Evolutionary conservation across 176 grass and related monocot species (phyloP).

Genomic region (Bromus sterilis): DNA sequence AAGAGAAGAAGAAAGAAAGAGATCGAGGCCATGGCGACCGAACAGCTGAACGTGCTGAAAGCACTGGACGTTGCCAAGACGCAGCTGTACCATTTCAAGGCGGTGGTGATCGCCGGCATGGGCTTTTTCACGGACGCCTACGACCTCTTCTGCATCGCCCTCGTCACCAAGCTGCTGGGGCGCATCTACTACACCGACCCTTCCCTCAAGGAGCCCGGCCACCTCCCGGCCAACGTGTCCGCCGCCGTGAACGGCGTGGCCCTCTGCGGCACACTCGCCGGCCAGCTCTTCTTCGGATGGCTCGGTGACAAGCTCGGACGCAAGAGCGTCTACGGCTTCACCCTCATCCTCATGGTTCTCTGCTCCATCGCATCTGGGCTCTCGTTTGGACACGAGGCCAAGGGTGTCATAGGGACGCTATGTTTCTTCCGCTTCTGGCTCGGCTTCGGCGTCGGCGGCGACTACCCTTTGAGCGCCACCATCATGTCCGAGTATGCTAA

Average conservation of each 20-base stretch:
- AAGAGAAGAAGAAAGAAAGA: neutral
- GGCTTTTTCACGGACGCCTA: constrained; percentile 90
- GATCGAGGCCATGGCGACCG: constrained; percentile 27
- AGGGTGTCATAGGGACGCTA: constrained; percentile 36
- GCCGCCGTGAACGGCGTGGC: constrained; percentile 56
- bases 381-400: constrained; percentile 39
- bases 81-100: constrained; percentile 72
- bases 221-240: neutral
- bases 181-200: constrained; percentile 72
- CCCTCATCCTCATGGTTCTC: constrained; percentile 61
- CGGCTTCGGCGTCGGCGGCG: constrained; percentile 73
- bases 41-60: constrained; percentile 54
- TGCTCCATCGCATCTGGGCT: constrained; percentile 54
- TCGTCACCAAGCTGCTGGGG: constrained; percentile 60
- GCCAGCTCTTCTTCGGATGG: constrained; percentile 78
- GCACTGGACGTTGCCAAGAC: constrained; percentile 63
- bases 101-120: constrained; percentile 75
- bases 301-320: constrained; percentile 56
- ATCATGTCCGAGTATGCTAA: constrained; percentile 85
- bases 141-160: constrained; percentile 61
- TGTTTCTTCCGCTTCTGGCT: constrained; percentile 91
- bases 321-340: constrained; percentile 40
- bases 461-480: constrained; percentile 60
- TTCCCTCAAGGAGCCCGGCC: neutral
- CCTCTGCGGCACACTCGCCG: constrained; percentile 61